Conservation (phyloP, 1,284 basidiomycete genomes). For the Ganoderma lucidum region DNA sequence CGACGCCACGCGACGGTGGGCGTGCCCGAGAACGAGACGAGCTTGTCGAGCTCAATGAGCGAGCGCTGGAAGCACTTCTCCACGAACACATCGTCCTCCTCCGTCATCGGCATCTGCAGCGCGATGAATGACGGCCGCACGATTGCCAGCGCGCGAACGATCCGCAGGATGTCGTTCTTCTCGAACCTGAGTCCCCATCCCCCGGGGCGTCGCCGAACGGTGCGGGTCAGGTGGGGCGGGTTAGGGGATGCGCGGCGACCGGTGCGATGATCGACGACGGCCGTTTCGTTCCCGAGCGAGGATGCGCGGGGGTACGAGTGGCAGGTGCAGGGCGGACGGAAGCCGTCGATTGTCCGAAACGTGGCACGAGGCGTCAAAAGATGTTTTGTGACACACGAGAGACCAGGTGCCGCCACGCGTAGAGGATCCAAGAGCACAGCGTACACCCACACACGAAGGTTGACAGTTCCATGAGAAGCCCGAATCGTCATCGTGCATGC, state of each 20-base stretch:
- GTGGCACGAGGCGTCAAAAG: neutral
- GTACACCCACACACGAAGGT: slow-evolving; percentile 17
- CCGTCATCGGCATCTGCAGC: slow-evolving; percentile 92
- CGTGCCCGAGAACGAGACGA: slow-evolving; percentile 98
- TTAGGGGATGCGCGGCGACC: neutral
- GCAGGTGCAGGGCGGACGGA: neutral
- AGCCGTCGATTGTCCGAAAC: neutral
- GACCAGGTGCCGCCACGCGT: neutral
- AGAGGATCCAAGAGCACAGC: slow-evolving; percentile 1
- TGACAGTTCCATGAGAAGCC: neutral
- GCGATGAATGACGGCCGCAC: slow-evolving; percentile 96
- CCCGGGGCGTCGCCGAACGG: neutral
- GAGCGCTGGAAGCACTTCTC: slow-evolving; percentile 96
- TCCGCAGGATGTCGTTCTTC: slow-evolving; percentile 93
- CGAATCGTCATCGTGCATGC: neutral
- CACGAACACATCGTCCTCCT: slow-evolving; percentile 95
- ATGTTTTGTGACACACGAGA: neutral
- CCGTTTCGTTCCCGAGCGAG: slow-evolving; percentile 1
- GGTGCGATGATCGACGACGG: neutral
- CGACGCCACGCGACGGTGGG: slow-evolving; percentile 99
- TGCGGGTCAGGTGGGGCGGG: neutral
- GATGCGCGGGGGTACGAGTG: neutral
- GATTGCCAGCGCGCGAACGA: slow-evolving; percentile 93
- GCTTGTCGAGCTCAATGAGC: slow-evolving; percentile 93
- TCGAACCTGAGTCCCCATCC: slow-evolving; percentile 76